Percentiles rank a stretch among this genome's conserved stretches.
Conservation (phyloP, 1,139 yeast species). For the Eremothecium coryli region DNA sequence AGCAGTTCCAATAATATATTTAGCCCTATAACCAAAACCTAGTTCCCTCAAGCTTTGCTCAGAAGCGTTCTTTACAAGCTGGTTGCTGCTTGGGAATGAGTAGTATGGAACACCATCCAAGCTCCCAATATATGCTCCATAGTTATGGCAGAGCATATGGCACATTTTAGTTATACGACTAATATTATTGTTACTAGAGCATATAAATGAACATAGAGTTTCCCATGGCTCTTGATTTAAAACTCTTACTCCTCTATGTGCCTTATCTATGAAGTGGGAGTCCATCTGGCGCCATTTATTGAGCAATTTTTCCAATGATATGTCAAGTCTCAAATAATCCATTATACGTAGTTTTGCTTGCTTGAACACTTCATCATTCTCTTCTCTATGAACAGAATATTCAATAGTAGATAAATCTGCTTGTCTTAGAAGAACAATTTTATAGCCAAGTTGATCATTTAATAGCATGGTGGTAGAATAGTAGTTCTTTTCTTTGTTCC, state of each 20-base stretch:
- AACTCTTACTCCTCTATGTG: constrained; percentile 60
- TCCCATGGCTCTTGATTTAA: constrained; percentile 97
- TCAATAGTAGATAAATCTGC: constrained; percentile 15
- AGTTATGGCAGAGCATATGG: constrained; percentile 61
- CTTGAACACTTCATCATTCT: constrained; percentile 25
- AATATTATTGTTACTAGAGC: constrained; percentile 93
- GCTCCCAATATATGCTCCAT: constrained; percentile 53
- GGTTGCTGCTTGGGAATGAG: constrained; percentile 64
- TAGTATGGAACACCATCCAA: constrained; percentile 52
- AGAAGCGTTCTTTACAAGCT: constrained; percentile 34
- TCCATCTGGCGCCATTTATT: constrained; percentile 62
- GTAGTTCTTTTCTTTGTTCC: constrained; percentile 16
- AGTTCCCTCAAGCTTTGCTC: constrained; percentile 39
- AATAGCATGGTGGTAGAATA: constrained; percentile 22
- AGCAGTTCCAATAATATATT: constrained; percentile 76
- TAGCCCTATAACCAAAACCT: constrained; percentile 88
- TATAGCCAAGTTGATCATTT: constrained; percentile 12
- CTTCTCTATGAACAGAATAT: constrained; percentile 14
- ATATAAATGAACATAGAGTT: constrained; percentile 76
- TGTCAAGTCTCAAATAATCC: constrained; percentile 64
- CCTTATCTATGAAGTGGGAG: constrained; percentile 34
- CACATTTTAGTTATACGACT: constrained; percentile 93
- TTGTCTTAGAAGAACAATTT: constrained; percentile 34
- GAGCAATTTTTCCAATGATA: constrained; percentile 41
- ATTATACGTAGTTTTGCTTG: constrained; percentile 25